These are phyloP conservation scores for Nicotiana knightiana DNA, from an alignment of 257 asterid genomes.

Conservation along the genomic window DNA sequence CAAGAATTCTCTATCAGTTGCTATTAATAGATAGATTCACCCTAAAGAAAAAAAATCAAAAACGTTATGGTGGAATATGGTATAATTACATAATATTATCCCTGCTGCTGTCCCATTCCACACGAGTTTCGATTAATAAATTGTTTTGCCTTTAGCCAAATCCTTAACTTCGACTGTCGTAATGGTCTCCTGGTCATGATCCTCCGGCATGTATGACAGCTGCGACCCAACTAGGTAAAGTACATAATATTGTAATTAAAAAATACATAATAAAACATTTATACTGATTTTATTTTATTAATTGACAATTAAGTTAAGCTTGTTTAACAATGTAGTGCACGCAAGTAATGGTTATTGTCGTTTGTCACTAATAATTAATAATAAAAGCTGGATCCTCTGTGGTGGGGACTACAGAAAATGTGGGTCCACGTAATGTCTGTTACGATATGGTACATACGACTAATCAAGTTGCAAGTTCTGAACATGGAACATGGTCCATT, in stretches of 20 bases:
- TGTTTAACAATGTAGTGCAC: neutral
- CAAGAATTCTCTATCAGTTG: too few relatives aligned
- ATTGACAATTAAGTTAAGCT: neutral
- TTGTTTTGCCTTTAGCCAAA: neutral
- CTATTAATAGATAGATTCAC: neutral
- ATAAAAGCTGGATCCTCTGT: neutral
- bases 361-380: too few relatives aligned
- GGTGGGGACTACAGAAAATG: neutral
- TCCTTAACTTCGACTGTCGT: neutral
- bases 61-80: neutral
- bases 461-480: neutral
- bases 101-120: neutral
- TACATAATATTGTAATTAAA: neutral
- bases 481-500: neutral
- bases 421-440: neutral
- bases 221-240: neutral
- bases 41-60: neutral
- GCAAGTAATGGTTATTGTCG: neutral
- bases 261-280: neutral
- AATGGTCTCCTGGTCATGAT: neutral
- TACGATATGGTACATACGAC: neutral
- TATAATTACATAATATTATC: neutral
- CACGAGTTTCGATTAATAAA: neutral
- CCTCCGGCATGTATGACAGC: conserved; percentile 1
- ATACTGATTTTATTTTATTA: neutral